These are phyloP conservation scores for Gracilariopsis chorda DNA, from an alignment of 23 red algal species.

Conservation along the genomic window DNA sequence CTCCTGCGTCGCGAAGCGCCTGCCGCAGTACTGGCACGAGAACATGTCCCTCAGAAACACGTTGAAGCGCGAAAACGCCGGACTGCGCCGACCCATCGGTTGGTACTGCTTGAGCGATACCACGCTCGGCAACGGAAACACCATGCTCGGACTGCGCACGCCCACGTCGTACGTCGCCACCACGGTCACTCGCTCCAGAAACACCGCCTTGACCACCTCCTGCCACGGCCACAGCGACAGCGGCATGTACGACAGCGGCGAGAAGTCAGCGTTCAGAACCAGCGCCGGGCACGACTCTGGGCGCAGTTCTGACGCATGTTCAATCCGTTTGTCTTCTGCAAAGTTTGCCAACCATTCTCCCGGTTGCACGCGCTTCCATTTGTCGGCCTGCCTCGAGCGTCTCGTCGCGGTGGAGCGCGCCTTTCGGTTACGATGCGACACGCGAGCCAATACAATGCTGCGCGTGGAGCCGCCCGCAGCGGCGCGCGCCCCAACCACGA, in stretches of 20 bases:
- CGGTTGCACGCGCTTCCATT: background rate
- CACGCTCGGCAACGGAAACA: slow-evolving; percentile 82
- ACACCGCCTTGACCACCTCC: slow-evolving; percentile 93
- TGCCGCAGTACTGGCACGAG: slow-evolving; percentile 95
- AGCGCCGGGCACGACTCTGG: slow-evolving; percentile 80
- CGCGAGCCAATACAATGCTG: background rate
- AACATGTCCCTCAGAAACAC: slow-evolving; percentile 96
- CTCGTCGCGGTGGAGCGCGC: background rate
- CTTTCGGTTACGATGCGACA: background rate
- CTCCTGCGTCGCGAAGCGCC: slow-evolving; percentile 38
- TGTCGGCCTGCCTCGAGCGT: background rate
- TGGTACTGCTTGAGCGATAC: slow-evolving; percentile 79
- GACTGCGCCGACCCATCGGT: slow-evolving; percentile 16
- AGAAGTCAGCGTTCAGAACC: slow-evolving; percentile 93
- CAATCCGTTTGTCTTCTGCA: background rate
- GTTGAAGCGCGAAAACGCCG: slow-evolving; percentile 93
- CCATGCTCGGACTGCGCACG: slow-evolving; percentile 71
- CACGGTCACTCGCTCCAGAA: slow-evolving; percentile 76
- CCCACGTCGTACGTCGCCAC: slow-evolving; percentile 78
- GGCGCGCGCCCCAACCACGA: background rate
- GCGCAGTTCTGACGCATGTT: slow-evolving; percentile 22
- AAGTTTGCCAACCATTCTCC: background rate
- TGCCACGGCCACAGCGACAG: slow-evolving; percentile 93
- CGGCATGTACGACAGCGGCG: slow-evolving; percentile 86
- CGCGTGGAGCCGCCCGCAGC: background rate